Conservation (phyloP, 192 early-diverging fungal genomes). For the Backusella australiensis region DNA sequence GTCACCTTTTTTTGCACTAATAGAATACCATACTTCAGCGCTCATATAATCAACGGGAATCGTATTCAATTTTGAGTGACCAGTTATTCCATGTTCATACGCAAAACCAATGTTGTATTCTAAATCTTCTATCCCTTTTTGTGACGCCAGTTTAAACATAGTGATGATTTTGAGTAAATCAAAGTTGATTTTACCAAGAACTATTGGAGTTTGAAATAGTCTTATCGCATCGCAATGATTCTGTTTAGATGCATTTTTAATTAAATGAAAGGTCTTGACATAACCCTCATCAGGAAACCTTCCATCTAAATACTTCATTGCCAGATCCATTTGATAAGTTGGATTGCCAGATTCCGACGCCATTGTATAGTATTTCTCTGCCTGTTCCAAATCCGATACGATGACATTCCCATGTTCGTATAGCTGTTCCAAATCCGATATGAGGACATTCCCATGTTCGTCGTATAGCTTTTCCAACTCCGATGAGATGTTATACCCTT, state of each 20-base stretch:
- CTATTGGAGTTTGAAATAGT: no score
- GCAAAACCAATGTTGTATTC: slow-evolving; percentile 13
- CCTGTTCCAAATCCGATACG: not conserved
- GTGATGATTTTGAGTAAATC: not conserved
- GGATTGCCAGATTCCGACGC: not conserved
- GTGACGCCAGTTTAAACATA: not conserved
- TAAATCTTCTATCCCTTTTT: not conserved
- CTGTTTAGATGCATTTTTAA: slow-evolving; percentile 4
- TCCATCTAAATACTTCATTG: not conserved
- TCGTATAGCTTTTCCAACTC: not conserved
- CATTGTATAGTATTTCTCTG: not conserved
- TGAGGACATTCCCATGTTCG: no score
- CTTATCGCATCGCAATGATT: not conserved
- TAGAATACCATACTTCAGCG: slow-evolving; percentile 27
- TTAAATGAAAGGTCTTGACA: slow-evolving; percentile 13
- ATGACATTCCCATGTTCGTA: no score
- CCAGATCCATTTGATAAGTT: not conserved
- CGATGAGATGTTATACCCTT: not conserved
- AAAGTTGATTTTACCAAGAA: slow-evolving; percentile 4
- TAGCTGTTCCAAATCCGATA: not conserved
- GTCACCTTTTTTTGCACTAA: slow-evolving; percentile 22
- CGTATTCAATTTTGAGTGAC: not conserved
- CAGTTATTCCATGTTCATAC: not conserved
- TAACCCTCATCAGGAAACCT: not conserved
- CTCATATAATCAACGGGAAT: not conserved